Base-by-base conservation (phyloP, 306 rosid species). In the Hylodesmum podocarpum region DNA sequence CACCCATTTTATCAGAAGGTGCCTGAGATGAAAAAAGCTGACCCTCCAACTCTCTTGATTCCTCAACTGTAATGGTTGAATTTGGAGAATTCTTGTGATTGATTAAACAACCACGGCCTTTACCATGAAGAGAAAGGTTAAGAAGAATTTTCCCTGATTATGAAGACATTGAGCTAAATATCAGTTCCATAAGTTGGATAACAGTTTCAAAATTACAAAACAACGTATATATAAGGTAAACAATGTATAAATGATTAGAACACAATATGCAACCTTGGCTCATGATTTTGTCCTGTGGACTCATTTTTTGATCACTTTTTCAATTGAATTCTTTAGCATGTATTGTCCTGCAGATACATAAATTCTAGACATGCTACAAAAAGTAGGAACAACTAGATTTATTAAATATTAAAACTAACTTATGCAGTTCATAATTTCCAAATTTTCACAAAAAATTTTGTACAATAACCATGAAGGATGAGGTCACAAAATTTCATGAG, bases 81-180 rank as follows among this genome's bases (percentile, higher is more conserved):
- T 54, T 84, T 13, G 80, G 37, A 53, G 77, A 61, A 78, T 34
- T 41, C 51, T 64, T 75, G 7, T 22, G 78, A 77, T 75, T 78
- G 66, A 31, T 44, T 6, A 39, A 66, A 72, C 73, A 70, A 16
- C 72, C 75, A 37, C 67, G 70, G 50, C 75, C 68, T 80, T 88
- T 87, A 65, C 86, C 88, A 43, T 82, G 92, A 77, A 94, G 81
- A 63, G 92, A 91, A 39, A 89, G 46, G 41, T 90, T 88, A 19
- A 94, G 88, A 65, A 89, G 92, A 79, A 91, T 81, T 84, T 87
- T 94, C 77, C 97, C 98, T 94, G 94, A 70, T 85, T 15, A 44
- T 22, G 73, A 57, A 63, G 31, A 21, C 53, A 83, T 73, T 50
- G 6, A 74, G 61, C n/a, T 5, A 37, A 72, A 82, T 18, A 50